Percentiles rank a stretch among this genome's conserved stretches.
Conservation (phyloP, 2,329 filamentous ascomycete genomes). For the Colletotrichum lupini region DNA sequence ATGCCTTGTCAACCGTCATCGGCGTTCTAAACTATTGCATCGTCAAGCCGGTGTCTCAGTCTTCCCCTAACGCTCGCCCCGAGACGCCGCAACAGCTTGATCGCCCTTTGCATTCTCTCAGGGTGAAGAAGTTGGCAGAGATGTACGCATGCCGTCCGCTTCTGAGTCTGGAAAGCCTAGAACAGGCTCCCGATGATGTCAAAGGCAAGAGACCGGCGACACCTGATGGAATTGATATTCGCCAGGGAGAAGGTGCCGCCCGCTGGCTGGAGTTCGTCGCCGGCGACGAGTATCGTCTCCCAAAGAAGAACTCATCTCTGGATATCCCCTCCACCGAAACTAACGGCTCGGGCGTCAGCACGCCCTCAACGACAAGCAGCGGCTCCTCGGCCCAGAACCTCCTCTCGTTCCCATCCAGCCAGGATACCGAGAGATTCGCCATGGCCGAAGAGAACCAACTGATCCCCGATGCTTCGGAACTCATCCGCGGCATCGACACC, state of each 20-base stretch:
- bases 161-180: background rate
- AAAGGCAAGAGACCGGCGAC: background rate
- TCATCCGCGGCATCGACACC: constrained; percentile 12
- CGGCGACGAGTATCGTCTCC: background rate
- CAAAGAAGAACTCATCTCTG: background rate
- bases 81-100: background rate
- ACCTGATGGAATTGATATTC: background rate
- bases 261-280: background rate
- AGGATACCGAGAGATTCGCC: background rate
- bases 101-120: background rate
- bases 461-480: background rate
- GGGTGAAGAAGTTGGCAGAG: background rate
- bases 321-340: background rate
- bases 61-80: background rate
- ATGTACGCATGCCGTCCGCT: too few relatives aligned
- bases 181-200: background rate
- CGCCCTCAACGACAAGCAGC: background rate
- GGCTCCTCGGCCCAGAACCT: background rate
- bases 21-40: background rate
- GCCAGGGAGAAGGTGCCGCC: background rate
- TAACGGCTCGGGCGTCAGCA: background rate
- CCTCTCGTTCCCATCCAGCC: background rate
- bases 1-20: background rate
- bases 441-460: background rate
- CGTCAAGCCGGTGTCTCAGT: background rate